Conservation (phyloP, 148 eudicot genomes). For the Polygonum maritimum region DNA sequence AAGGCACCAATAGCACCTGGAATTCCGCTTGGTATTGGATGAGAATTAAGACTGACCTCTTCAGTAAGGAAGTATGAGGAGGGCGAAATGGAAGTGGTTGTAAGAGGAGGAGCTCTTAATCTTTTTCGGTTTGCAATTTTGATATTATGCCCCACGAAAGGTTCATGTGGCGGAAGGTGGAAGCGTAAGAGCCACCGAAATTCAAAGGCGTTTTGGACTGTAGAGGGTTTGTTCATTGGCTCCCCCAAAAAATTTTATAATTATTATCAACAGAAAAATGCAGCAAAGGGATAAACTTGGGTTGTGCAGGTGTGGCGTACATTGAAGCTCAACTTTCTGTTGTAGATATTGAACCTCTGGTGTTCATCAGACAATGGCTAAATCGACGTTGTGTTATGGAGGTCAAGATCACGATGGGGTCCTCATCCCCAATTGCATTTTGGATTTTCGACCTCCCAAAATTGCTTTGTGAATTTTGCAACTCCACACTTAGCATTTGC, state of each 20-base stretch:
- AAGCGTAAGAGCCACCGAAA: not conserved
- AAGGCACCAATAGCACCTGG: not conserved
- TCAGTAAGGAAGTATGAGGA: not conserved
- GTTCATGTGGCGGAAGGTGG: slow-evolving; percentile 2
- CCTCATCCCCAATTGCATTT: not conserved
- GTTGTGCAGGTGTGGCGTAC: not conserved
- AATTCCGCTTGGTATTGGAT: not conserved
- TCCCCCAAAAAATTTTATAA: not conserved
- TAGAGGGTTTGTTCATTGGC: not conserved
- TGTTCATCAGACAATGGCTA: slow-evolving; percentile 5
- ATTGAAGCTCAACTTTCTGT: not conserved
- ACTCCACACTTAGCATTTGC: not conserved
- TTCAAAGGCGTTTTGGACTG: not conserved
- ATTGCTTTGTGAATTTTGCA: not conserved
- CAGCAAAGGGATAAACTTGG: slow-evolving; percentile 3
- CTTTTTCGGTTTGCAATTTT: not conserved
- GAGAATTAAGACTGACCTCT: not conserved
- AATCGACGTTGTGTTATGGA: not conserved
- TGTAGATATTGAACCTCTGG: slow-evolving; percentile 9
- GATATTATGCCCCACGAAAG: not conserved
- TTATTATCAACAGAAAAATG: not conserved
- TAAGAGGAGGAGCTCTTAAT: not conserved
- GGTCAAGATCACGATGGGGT: slow-evolving; percentile 1
- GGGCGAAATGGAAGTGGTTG: not conserved
- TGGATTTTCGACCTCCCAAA: not conserved